Percentiles rank a stretch among this genome's conserved stretches.
Evolutionary conservation across 2,329 filamentous ascomycete genomes (phyloP).

Genomic region (Diaporthe citrichinensis): DNA sequence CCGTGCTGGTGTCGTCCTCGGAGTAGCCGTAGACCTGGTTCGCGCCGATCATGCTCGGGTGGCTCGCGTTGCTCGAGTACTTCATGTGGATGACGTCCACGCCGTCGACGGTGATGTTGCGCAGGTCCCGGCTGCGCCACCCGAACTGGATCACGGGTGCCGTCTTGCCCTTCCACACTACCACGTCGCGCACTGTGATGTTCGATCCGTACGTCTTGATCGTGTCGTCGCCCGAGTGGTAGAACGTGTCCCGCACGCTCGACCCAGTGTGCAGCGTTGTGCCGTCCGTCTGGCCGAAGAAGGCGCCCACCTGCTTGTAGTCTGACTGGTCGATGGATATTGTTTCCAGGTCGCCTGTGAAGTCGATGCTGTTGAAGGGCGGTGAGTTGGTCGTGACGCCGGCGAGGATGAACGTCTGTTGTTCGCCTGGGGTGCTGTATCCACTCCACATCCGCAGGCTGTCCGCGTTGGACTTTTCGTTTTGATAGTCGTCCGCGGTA

Average conservation of each 20-base stretch:
- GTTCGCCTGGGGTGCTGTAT: slow-evolving; percentile 41
- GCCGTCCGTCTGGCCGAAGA: slow-evolving; percentile 55
- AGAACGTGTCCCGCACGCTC: slow-evolving; percentile 51
- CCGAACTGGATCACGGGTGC: slow-evolving; percentile 54
- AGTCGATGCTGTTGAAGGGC: slow-evolving; percentile 56
- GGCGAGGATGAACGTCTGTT: slow-evolving; percentile 47
- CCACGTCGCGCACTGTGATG: slow-evolving; percentile 44
- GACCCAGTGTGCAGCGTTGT: slow-evolving; percentile 52
- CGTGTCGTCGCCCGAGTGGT: slow-evolving; percentile 53
- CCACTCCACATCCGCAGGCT: slow-evolving; percentile 51
- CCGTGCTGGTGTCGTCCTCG: slow-evolving; percentile 42
- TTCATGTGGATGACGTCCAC: slow-evolving; percentile 49
- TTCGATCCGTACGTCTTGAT: slow-evolving; percentile 55
- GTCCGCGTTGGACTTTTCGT: slow-evolving; percentile 48
- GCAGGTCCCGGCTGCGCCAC: slow-evolving; percentile 50
- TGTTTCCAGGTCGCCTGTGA: slow-evolving; percentile 43
- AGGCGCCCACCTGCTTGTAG: slow-evolving; percentile 57
- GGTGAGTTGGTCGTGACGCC: slow-evolving; percentile 52
- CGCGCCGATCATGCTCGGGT: slow-evolving; percentile 45
- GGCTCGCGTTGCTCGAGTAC: slow-evolving; percentile 44
- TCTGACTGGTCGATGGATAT: slow-evolving; percentile 48
- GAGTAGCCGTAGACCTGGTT: slow-evolving; percentile 43
- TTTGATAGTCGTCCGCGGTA: slow-evolving; percentile 47
- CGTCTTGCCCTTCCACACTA: slow-evolving; percentile 51
- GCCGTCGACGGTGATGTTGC: slow-evolving; percentile 47